Evolutionary conservation across 176 grass and related monocot species (phyloP), one percentile per base, ranked within the genome.

Genomic region (Phragmites australis): DNA sequence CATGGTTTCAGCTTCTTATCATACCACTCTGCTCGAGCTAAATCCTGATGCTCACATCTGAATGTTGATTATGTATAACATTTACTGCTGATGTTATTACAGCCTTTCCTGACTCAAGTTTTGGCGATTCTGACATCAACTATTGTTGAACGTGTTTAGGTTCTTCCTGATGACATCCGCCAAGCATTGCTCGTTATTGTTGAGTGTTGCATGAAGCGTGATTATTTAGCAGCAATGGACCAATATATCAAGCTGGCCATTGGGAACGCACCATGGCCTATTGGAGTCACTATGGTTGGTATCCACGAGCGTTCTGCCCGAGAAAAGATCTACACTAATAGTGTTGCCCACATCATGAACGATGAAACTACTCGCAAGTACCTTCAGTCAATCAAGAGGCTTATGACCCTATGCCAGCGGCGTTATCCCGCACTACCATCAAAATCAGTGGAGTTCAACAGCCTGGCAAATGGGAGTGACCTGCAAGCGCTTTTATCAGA

Each of bases 241-340:
- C 86, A 82, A 68, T 99, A 96, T 72, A 96, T 96, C 64, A 95
- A 95, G 72, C 67, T 99, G 37, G 88, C 90, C 21, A 99, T 99
- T 68, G 93, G 96, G 22, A 99, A 99, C 23, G 90, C 93, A 31
- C 97, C 93, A 21, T 99, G 90, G 90, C 97, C 97, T 46, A 95
- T 99, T 62, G 93, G 97, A 64, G 93, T 99, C 52, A 96, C 97
- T 41, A 99, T 95, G 93, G 96, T 99, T 75, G 93, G 88, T 50
- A 95, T 95, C 87, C 97, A 96, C 5, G 93, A 99, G 79, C 93
- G 93, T 78, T 99, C 88, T 6, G 93, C 93, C 0, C 90, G 88
- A 50, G 90, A 95, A 83, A 99, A 95, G 75, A 99, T 99, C 51
- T 83, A 86, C 87, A 95, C 86, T 3, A 96, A 91, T 31, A 93